Percentiles rank a stretch among this genome's conserved stretches.
These are phyloP conservation scores for Sinapis alba DNA, from an alignment of 441 rosid genomes.

Conservation along the genomic window DNA sequence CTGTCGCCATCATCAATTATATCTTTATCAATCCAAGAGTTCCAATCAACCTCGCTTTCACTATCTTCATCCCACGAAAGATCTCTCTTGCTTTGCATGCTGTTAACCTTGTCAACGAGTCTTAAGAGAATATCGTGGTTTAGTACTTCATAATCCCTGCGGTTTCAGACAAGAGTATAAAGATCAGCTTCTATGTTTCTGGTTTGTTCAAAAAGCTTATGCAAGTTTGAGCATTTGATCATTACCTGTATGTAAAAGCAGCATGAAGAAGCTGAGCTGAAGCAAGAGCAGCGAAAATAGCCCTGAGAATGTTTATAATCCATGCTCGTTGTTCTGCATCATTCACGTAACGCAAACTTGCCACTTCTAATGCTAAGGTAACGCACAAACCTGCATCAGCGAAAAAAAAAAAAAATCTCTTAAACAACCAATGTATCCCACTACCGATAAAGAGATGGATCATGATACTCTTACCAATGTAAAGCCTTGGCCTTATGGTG, in stretches of 20 bases:
- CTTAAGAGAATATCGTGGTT: slow-evolving; percentile 60
- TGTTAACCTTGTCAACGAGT: slow-evolving; percentile 62
- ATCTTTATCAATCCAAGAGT: slow-evolving; percentile 62
- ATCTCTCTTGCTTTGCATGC: slow-evolving; percentile 47
- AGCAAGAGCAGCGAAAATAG: slow-evolving; percentile 34
- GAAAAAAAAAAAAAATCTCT: not conserved
- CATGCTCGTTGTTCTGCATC: slow-evolving; percentile 54
- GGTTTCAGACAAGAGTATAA: not conserved
- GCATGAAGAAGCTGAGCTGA: slow-evolving; percentile 41
- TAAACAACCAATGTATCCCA: not conserved
- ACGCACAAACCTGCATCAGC: slow-evolving; percentile 46
- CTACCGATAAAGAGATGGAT: not conserved
- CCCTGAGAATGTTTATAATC: slow-evolving; percentile 24
- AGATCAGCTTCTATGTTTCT: not conserved
- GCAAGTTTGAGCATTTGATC: not conserved
- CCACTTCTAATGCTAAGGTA: slow-evolving; percentile 61
- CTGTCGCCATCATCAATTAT: slow-evolving; percentile 41
- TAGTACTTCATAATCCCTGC: slow-evolving; percentile 78
- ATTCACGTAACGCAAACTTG: slow-evolving; percentile 45
- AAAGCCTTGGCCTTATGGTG: slow-evolving; percentile 64
- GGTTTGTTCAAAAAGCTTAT: too few relatives aligned
- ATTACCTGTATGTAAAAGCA: slow-evolving; percentile 65
- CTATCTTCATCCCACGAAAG: slow-evolving; percentile 43
- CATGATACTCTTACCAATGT: slow-evolving; percentile 58
- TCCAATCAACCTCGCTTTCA: slow-evolving; percentile 63